These are phyloP conservation scores for Coemansia sp. DNA, from an alignment of 192 early-diverging fungal species.

Conservation along the genomic window DNA sequence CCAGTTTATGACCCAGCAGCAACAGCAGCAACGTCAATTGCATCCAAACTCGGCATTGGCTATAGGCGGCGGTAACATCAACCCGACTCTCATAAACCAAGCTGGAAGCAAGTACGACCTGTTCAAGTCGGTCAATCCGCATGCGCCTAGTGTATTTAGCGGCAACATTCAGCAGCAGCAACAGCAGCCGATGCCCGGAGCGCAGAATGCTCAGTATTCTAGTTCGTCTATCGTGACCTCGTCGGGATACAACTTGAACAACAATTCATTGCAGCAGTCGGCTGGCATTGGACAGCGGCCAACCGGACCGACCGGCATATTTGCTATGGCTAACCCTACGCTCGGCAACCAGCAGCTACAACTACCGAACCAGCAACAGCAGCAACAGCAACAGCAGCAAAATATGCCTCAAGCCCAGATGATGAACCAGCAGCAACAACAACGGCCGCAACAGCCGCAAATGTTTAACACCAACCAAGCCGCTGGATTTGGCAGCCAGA, in stretches of 20 bases:
- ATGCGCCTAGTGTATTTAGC: constrained; percentile 40
- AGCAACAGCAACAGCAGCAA: constrained; percentile 24
- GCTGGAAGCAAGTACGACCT: constrained; percentile 39
- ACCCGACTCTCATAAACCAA: constrained; percentile 2
- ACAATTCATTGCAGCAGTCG: constrained; percentile 7
- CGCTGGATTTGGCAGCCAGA: constrained; percentile 27
- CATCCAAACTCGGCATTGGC: constrained; percentile 5
- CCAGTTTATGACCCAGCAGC: constrained; percentile 24
- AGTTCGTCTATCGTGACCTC: constrained; percentile 14
- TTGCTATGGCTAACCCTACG: constrained; percentile 47
- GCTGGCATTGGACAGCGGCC: constrained; percentile 1
- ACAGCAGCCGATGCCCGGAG: constrained; percentile 19
- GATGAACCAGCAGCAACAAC: constrained; percentile 22
- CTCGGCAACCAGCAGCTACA: constrained; percentile 28
- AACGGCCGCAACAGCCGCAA: constrained; percentile 20
- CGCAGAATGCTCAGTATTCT: constrained; percentile 15
- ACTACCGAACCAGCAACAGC: constrained; percentile 17
- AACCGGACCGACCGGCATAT: constrained; percentile 32
- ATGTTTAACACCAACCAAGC: constrained; percentile 27
- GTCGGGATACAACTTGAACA: constrained; percentile 12
- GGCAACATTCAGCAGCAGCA: constrained; percentile 25
- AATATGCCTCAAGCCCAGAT: constrained; percentile 29
- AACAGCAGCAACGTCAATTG: constrained; percentile 18
- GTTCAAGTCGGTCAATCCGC: constrained; percentile 49
- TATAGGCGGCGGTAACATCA: constrained; percentile 13